Conservation (phyloP, 139 green algal genomes). For the Coccomyxa sp. region DNA sequence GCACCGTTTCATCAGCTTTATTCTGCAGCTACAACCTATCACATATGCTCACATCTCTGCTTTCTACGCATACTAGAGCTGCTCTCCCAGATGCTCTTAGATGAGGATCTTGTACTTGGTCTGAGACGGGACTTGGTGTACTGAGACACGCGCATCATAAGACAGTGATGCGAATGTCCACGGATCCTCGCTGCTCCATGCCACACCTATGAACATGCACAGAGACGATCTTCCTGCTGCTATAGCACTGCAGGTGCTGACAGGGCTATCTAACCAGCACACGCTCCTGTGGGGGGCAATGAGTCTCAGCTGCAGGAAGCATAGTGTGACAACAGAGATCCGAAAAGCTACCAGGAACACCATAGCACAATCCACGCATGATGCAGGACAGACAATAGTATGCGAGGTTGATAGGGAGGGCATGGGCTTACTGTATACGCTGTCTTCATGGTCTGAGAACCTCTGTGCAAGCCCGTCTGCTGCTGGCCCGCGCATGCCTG, state of each 20-base stretch:
- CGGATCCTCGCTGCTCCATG: conserved; percentile 72
- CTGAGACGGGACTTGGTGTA: conserved; percentile 65
- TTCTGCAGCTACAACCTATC: no score
- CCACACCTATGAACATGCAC: conserved; percentile 22
- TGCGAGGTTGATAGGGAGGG: not conserved
- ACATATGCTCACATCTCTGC: no score
- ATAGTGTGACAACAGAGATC: not conserved
- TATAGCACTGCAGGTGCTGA: not conserved
- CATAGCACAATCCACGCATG: not conserved
- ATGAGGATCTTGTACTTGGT: conserved; percentile 83
- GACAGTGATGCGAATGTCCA: conserved; percentile 79
- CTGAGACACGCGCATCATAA: conserved; percentile 71
- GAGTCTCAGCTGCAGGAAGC: not conserved
- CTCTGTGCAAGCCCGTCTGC: no score
- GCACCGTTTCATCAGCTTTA: no score
- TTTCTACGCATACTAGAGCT: no score
- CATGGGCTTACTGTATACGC: conserved; percentile 49
- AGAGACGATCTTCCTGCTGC: not conserved
- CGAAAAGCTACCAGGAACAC: not conserved
- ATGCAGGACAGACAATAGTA: not conserved
- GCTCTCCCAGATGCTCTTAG: no score
- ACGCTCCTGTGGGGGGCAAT: not conserved
- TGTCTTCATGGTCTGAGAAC: conserved; percentile 85
- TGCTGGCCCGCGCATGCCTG: no score
- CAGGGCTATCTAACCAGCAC: no score